Conservation (phyloP, 2,329 filamentous ascomycete genomes). For the Aspergillus jensenii region DNA sequence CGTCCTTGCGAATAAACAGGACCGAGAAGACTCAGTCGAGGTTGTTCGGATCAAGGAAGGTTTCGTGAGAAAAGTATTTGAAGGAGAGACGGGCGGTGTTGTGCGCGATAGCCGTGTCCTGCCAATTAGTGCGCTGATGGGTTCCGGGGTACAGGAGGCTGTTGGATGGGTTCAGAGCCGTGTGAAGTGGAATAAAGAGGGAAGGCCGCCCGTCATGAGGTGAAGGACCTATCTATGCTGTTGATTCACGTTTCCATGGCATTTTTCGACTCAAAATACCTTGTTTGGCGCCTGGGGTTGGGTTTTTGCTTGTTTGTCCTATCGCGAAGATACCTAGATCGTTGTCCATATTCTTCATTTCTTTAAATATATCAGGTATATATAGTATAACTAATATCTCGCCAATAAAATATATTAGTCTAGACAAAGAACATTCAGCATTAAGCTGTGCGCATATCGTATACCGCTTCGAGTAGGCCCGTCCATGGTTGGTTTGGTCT, state of each 20-base stretch:
- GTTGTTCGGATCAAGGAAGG: slow-evolving; percentile 97
- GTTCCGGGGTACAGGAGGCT: slow-evolving; percentile 82
- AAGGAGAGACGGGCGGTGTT: slow-evolving; percentile 82
- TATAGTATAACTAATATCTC: neutral
- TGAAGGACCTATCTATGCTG: slow-evolving; percentile 44
- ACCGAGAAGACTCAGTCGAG: slow-evolving; percentile 95
- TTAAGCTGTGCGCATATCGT: neutral
- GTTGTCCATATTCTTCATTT: slow-evolving; percentile 3
- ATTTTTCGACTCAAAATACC: neutral
- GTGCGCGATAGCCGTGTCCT: slow-evolving; percentile 89
- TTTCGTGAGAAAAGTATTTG: slow-evolving; percentile 90
- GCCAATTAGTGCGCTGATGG: slow-evolving; percentile 82
- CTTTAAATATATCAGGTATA: neutral
- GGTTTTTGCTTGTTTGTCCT: neutral
- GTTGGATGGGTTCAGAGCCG: slow-evolving; percentile 94
- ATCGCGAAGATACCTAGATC: slow-evolving; percentile 15
- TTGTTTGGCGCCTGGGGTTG: slow-evolving; percentile 10
- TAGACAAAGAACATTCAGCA: neutral
- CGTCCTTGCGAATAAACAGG: slow-evolving; percentile 96
- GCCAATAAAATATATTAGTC: neutral
- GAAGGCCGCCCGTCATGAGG: slow-evolving; percentile 86
- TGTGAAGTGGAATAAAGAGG: slow-evolving; percentile 96
- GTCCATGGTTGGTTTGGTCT: neutral
- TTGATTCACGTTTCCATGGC: neutral
- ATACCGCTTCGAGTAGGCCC: too few relatives aligned